A percentile compares a stretch with the other conserved stretches of the same genome.
Evolutionary conservation across 2,329 filamentous ascomycete genomes (phyloP).

Genomic region (Rasamsonia emersonii): DNA sequence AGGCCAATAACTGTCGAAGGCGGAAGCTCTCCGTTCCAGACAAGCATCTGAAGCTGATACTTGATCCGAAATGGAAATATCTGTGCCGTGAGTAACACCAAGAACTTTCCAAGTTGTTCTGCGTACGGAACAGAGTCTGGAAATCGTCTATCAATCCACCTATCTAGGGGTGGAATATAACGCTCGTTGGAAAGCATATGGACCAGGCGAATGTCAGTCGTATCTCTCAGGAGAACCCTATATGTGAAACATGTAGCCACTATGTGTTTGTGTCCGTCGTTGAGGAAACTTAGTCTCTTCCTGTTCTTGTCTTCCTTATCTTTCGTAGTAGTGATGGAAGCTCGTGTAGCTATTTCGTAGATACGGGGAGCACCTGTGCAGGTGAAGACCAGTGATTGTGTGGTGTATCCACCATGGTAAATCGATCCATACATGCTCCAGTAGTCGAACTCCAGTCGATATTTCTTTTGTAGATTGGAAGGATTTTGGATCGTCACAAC

Average conservation of each 20-base stretch:
- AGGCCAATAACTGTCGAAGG: conserved; percentile 45
- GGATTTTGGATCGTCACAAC: conserved; percentile 34
- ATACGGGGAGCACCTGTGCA: conserved; percentile 13
- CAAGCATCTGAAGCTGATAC: conserved; percentile 57
- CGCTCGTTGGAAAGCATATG: conserved; percentile 14
- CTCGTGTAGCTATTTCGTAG: conserved; percentile 9
- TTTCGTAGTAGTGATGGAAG: too few species aligned
- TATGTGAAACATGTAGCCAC: conserved; percentile 37
- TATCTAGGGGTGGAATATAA: conserved; percentile 12
- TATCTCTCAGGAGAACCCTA: conserved; percentile 24
- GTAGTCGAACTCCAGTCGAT: conserved; percentile 19
- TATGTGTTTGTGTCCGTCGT: conserved; percentile 10
- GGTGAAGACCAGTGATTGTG: conserved; percentile 39
- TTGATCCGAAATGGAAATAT: conserved; percentile 45
- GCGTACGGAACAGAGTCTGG: conserved; percentile 7
- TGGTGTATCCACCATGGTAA: conserved; percentile 9
- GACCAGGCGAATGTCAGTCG: conserved; percentile 19
- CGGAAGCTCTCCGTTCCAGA: conserved; percentile 54
- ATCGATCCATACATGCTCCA: conserved; percentile 12
- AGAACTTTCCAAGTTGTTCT: conserved; percentile 9
- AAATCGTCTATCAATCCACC: conserved; percentile 13
- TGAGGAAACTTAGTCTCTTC: conserved; percentile 12
- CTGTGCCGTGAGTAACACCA: conserved; percentile 3
- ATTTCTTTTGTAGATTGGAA: conserved; percentile 34
- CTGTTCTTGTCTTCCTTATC: conserved; percentile 3